Conservation (phyloP, 2,329 filamentous ascomycete species). For the Calonectria honghensis region DNA sequence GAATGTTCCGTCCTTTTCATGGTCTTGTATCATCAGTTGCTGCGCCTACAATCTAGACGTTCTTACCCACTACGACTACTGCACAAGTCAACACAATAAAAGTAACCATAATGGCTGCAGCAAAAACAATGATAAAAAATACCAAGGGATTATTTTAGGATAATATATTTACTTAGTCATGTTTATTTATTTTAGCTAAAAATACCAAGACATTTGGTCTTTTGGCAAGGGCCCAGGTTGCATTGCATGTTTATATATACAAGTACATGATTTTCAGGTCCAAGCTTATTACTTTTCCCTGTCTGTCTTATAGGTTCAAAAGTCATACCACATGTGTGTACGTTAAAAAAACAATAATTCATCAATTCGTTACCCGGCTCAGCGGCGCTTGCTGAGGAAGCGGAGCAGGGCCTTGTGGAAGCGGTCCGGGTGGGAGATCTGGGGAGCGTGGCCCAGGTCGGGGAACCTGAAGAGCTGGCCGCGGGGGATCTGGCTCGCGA, state of each 20-base stretch:
- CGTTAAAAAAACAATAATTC: not conserved
- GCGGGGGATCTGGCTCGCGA: conserved; percentile 65
- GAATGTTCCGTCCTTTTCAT: not conserved
- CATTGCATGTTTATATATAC: conserved; percentile 1
- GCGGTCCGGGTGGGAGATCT: conserved; percentile 68
- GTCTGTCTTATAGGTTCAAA: not conserved
- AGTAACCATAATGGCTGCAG: not conserved
- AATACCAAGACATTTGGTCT: too few relatives aligned
- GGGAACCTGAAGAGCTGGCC: conserved; percentile 68
- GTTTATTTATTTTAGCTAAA: too few relatives aligned
- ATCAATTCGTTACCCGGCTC: not conserved
- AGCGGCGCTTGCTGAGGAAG: conserved; percentile 61
- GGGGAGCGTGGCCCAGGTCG: conserved; percentile 71
- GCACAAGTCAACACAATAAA: too few relatives aligned
- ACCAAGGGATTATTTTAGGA: too few relatives aligned
- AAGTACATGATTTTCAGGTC: not conserved
- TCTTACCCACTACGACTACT: too few relatives aligned
- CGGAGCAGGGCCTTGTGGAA: conserved; percentile 68
- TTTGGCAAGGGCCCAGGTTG: too few relatives aligned
- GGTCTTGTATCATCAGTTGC: not conserved
- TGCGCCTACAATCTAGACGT: not conserved
- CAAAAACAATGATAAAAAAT: not conserved
- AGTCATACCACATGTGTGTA: not conserved
- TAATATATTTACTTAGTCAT: too few relatives aligned
- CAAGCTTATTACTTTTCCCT: not conserved